Conservation (phyloP, 495 filamentous ascomycete species). For the Tuber brumale region DNA sequence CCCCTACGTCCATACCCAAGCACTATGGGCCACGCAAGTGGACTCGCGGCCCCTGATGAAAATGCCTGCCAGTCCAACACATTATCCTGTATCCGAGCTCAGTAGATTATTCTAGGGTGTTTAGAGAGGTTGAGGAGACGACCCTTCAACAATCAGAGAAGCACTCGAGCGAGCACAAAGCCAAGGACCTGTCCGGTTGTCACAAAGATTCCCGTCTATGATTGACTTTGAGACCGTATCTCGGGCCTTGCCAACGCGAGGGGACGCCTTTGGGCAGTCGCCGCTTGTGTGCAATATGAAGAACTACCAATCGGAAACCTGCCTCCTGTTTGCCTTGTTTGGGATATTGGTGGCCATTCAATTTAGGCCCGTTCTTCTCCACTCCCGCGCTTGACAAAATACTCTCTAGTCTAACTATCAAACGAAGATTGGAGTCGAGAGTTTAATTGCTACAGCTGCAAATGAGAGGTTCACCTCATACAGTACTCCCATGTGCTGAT, state of each 20-base stretch:
- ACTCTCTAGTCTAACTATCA: neutral
- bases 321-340: conserved; percentile 7
- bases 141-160: neutral
- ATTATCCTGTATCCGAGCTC: neutral
- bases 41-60: neutral
- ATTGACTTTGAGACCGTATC: neutral
- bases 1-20: too few relatives aligned
- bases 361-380: neutral
- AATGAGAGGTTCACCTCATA: conserved; percentile 22
- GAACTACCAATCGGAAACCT: too few relatives aligned
- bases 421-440: neutral
- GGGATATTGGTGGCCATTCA: neutral
- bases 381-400: neutral
- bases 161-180: neutral
- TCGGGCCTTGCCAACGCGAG: neutral
- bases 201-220: neutral
- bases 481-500: neutral
- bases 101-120: neutral
- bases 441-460: conserved; percentile 26
- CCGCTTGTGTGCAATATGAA: too few relatives aligned
- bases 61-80: neutral
- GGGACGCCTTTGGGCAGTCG: neutral
- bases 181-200: too few relatives aligned
- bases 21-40: neutral
- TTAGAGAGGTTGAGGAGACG: neutral